Conservation (phyloP, 2,329 filamentous ascomycete genomes). For the Lithohypha guttulata region DNA sequence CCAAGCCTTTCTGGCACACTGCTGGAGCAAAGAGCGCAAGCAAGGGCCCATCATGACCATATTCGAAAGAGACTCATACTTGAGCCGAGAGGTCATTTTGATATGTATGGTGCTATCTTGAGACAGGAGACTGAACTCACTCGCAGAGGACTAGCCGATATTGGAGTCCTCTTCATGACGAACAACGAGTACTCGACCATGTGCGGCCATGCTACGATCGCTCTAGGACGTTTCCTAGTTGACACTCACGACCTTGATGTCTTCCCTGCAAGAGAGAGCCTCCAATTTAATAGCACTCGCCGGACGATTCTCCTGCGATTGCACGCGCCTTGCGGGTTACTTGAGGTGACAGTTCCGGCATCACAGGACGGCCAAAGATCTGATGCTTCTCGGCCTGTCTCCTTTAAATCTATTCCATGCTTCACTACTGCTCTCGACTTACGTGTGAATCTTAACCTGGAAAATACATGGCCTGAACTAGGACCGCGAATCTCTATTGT, state of each 20-base stretch:
- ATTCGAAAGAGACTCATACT: slow-evolving; percentile 34
- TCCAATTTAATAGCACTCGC: slow-evolving; percentile 23
- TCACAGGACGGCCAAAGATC: slow-evolving; percentile 23
- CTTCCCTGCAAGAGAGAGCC: slow-evolving; percentile 29
- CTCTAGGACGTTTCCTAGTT: slow-evolving; percentile 35
- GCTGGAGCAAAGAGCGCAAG: slow-evolving; percentile 31
- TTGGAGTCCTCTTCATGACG: slow-evolving; percentile 39
- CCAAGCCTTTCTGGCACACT: slow-evolving; percentile 32
- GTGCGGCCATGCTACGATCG: slow-evolving; percentile 44
- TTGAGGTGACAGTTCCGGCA: slow-evolving; percentile 32
- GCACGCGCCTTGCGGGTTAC: slow-evolving; percentile 38
- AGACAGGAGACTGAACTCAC: slow-evolving; percentile 33
- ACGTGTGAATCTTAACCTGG: slow-evolving; percentile 23
- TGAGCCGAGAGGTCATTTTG: slow-evolving; percentile 40
- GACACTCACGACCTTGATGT: slow-evolving; percentile 31
- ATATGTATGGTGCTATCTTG: slow-evolving; percentile 44
- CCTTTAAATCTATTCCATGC: slow-evolving; percentile 34
- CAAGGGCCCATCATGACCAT: slow-evolving; percentile 30
- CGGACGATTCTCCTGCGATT: slow-evolving; percentile 27
- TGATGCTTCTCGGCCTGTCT: slow-evolving; percentile 30
- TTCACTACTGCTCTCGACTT: slow-evolving; percentile 30
- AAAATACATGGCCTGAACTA: slow-evolving; percentile 32
- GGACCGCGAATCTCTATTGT: slow-evolving; percentile 20
- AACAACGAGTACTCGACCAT: slow-evolving; percentile 42
- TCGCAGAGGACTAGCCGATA: slow-evolving; percentile 32